Evolutionary conservation across 1,284 basidiomycete genomes (phyloP), one percentile per base, ranked within the genome.

Genomic region (Sphaerobolus stellatus): DNA sequence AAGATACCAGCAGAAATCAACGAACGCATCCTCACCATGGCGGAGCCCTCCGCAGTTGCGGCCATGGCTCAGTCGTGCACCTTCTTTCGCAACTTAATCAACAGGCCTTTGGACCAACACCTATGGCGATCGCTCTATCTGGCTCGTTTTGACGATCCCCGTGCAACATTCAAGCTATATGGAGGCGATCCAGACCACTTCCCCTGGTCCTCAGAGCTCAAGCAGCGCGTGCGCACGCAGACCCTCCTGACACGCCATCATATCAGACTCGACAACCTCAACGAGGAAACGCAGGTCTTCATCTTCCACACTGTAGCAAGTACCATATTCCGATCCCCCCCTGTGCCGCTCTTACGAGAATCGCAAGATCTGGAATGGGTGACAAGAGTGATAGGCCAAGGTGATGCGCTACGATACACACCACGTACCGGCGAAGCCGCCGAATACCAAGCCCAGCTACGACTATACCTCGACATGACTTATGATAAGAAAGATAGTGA

Each of bases 111-210:
- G 22, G 81, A 84, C 67, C 76, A 80, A 51, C 79, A 79, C 63
- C 74, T 88, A 38, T 88, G 84, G 84, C 80, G 83, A 45, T 71
- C 78, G 51, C 71, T 88, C 25, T 85, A 82, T 68, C 75, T 84
- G 29, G 56, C 65, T 24, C 68, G 70, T 34, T 86, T 85, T 64
- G 86, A 88, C 61, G 79, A 84, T 62, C 82, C 80, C n/a, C 73
- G 77, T 24, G 14, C 53, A 58, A 22, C 56, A 57, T 40, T 45
- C 34, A 41, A 34, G 33, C 30, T 48, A 44, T 52, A 51, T 45
- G 34, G 47, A 13, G 18, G 16, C 56, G 55, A 55, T 53, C 49
- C 49, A 38, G 47, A 43, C 56, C 53, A 57, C 9, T 66, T 67
- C 48, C 62, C 71, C 57, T 80, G 77, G 78, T 71, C 66, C 61